Percentiles rank a stretch among this genome's conserved stretches.
These are phyloP conservation scores for Glycine soja DNA, from an alignment of 306 rosid species.

Conservation along the genomic window DNA sequence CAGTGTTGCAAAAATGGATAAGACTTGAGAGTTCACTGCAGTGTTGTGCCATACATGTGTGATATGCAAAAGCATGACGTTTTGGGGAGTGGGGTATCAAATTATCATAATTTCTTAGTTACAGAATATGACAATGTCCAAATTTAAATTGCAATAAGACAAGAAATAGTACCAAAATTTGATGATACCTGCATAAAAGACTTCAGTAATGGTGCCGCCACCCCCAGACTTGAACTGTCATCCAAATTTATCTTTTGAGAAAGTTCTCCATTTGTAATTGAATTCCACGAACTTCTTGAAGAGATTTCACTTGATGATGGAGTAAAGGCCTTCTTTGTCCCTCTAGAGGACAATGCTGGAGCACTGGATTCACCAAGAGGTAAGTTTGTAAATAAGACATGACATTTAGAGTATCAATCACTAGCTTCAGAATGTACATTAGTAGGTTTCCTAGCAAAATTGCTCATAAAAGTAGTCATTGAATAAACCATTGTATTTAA, in stretches of 20 bases:
- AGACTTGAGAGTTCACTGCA: background rate
- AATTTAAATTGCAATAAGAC: background rate
- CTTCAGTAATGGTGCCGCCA: conserved; percentile 91
- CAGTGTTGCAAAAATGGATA: conserved; percentile 22
- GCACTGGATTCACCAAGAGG: conserved; percentile 67
- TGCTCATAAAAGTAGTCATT: conserved; percentile 9
- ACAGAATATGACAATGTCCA: background rate
- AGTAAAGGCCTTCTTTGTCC: conserved; percentile 70
- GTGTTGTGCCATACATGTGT: background rate
- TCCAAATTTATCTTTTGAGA: conserved; percentile 79
- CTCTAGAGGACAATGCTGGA: conserved; percentile 94
- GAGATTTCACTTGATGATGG: conserved; percentile 70
- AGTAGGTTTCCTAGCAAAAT: conserved; percentile 35
- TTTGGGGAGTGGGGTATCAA: background rate
- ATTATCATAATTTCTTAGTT: background rate
- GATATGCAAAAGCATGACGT: background rate
- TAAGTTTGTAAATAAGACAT: conserved; percentile 32
- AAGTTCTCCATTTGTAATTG: conserved; percentile 78
- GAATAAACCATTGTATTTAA: background rate
- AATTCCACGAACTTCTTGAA: conserved; percentile 86
- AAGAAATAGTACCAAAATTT: conserved; percentile 18
- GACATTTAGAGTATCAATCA: conserved; percentile 16
- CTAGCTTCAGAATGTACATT: background rate
- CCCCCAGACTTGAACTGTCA: conserved; percentile 84
- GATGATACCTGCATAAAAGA: conserved; percentile 86